phyloP scores from a whole-genome alignment of 2,329 filamentous ascomycete genomes.

The Raffaelea ambrosiae region DNA sequence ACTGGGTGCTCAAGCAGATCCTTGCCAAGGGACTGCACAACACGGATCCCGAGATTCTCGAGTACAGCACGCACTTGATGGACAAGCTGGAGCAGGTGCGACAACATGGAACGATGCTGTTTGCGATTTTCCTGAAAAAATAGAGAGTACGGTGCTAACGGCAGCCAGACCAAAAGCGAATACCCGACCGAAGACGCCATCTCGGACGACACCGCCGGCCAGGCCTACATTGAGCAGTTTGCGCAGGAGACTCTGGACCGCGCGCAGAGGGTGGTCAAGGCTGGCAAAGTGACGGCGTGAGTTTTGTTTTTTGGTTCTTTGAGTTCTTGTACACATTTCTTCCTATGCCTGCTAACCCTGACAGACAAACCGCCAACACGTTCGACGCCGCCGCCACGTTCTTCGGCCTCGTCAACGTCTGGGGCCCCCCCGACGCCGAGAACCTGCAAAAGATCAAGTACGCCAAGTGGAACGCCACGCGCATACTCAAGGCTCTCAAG shows the following conservation, averaged over 20 bases:
- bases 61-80: constrained; percentile 78
- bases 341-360: no score
- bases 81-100: constrained; percentile 76
- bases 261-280: constrained; percentile 72
- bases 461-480: constrained; percentile 88
- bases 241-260: constrained; percentile 79
- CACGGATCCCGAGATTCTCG: constrained; percentile 65
- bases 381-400: constrained; percentile 91
- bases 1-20: constrained; percentile 89
- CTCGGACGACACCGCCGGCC: constrained; percentile 73
- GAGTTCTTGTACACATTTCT: no score
- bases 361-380: constrained; percentile 72
- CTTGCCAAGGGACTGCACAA: constrained; percentile 72
- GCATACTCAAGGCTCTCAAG: constrained; percentile 85
- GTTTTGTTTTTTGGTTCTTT: constrained; percentile 7
- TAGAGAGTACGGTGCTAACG: no score
- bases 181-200: constrained; percentile 75
- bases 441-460: constrained; percentile 84
- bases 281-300: constrained; percentile 75
- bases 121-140: no score
- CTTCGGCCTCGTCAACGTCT: constrained; percentile 79
- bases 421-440: constrained; percentile 68
- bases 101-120: not conserved
- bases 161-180: constrained; percentile 58
- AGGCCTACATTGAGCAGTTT: constrained; percentile 92